phyloP scores from a whole-genome alignment of 768 basidiomycete genomes.

The Kwoniella shandongensis region DNA sequence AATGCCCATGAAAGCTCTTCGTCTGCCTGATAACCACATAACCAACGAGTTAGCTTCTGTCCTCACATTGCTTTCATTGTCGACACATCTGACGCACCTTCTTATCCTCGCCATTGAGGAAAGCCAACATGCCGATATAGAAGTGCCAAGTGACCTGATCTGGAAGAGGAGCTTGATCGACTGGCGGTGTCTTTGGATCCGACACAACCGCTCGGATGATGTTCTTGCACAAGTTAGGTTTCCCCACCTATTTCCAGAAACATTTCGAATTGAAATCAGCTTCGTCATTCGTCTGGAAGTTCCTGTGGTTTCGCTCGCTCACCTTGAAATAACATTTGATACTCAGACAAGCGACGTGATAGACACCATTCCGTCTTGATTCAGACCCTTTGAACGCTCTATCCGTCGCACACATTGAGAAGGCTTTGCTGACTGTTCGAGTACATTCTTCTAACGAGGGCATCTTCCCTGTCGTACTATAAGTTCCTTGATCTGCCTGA shows the following conservation, averaged over 20 bases:
- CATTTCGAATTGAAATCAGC: not conserved
- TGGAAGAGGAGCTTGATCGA: conserved; percentile 72
- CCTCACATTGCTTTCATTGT: not conserved
- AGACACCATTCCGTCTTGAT: conserved; percentile 87
- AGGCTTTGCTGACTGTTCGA: conserved; percentile 80
- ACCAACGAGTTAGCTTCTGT: not conserved
- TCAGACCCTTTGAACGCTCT: conserved; percentile 55
- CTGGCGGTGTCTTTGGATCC: conserved; percentile 77
- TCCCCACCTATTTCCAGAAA: conserved; percentile 65
- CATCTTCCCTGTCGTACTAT: conserved; percentile 59
- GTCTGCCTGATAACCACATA: conserved; percentile 63
- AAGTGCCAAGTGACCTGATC: conserved; percentile 94
- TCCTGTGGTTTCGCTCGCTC: conserved; percentile 48
- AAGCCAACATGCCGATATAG: conserved; percentile 91
- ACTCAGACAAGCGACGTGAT: conserved; percentile 85
- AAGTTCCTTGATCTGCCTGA: conserved; percentile 53
- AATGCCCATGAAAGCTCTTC: conserved; percentile 83
- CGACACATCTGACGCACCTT: conserved; percentile 60
- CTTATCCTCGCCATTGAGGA: conserved; percentile 85
- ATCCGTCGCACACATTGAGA: conserved; percentile 85
- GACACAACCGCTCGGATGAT: conserved; percentile 84
- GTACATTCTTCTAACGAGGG: conserved; percentile 83
- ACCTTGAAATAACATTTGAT: conserved; percentile 94
- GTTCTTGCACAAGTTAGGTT: conserved; percentile 87
- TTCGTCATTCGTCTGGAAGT: not conserved